Evolutionary conservation across 2,329 filamentous ascomycete species (phyloP).

Genomic region (Cordyceps fumosorosea): DNA sequence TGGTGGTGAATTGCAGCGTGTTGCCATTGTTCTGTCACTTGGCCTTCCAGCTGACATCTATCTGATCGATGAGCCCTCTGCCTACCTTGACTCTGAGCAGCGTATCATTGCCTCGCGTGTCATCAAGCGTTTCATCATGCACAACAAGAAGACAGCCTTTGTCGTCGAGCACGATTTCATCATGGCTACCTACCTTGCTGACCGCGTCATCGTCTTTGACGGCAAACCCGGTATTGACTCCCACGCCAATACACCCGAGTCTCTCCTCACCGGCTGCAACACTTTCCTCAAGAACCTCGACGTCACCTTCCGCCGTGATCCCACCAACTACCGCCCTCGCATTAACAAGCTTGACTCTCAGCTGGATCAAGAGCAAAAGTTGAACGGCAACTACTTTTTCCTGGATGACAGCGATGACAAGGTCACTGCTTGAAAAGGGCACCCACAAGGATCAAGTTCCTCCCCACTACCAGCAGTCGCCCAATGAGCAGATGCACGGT

Average conservation of each 20-base stretch:
- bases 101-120: constrained; percentile 95
- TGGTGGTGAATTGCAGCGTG: constrained; percentile 98
- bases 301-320: constrained; percentile 97
- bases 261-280: constrained; percentile 92
- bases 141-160: constrained; percentile 98
- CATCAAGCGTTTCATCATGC: constrained; percentile 99
- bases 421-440: constrained; percentile 53
- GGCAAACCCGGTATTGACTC: constrained; percentile 84
- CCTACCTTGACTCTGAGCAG: constrained; percentile 97
- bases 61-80: constrained; percentile 94
- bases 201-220: constrained; percentile 98
- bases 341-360: constrained; percentile 98
- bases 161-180: constrained; percentile 99
- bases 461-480: constrained; percentile 22
- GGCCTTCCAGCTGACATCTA: constrained; percentile 97
- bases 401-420: constrained; percentile 63
- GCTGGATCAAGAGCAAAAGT: constrained; percentile 96
- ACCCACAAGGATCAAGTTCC: constrained; percentile 26
- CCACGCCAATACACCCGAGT: constrained; percentile 84
- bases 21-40: constrained; percentile 94
- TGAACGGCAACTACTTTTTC: constrained; percentile 95
- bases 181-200: constrained; percentile 73
- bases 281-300: constrained; percentile 92
- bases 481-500: constrained; percentile 8
- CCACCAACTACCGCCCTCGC: constrained; percentile 89